Base-by-base conservation (phyloP, 495 filamentous ascomycete species). In the Trypethelium eluteriae region DNA sequence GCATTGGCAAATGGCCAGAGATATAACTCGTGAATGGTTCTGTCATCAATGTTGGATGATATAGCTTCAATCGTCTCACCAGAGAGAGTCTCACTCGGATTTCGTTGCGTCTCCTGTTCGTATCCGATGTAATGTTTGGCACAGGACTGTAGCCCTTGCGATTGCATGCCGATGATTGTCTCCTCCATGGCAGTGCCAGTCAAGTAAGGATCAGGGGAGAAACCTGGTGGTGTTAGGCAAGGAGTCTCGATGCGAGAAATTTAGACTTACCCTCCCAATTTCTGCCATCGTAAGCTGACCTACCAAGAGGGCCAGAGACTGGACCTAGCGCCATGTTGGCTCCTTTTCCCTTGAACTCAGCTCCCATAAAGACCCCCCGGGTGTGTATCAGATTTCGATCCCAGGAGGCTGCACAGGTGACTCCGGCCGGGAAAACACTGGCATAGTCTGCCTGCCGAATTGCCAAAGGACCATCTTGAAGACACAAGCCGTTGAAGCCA, bases 131-230 rank as follows among this genome's bases (percentile, higher is more conserved):
- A 69, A 39, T 67, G 59, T 53, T 63, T 88, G 7, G 82, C 82
- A 67, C 78, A 81, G 5, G 85, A 82, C 44, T 86, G 81, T 1
- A 88, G 81, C 14, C 84, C 85, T 1, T 79, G 76, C 64, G 76
- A 76, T 71, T 88, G 85, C 64, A 84, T 79, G 0, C 84, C 85
- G 36, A 75, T 68, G 62, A 87, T 80, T 0, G 83, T 84, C 64
- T 83, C 76, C 3, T 77, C 82, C 64, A 83, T 82, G 2, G 78
- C 79, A 25, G 84, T 76, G 32, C 86, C 85, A 34, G 78, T 79
- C 36, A 88, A 77, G 56, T 68, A 72, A 9, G 72, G 70, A 46
- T 72, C 70, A 6, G 70, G 70, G 12, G 72, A 74, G 62, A 74
- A 72, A 7, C 69, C 68, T 62, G 62, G 9, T 14, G 5, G n/a